phyloP scores from a whole-genome alignment of 208 protist genomes.

The Acanthamoeba castellanii region DNA sequence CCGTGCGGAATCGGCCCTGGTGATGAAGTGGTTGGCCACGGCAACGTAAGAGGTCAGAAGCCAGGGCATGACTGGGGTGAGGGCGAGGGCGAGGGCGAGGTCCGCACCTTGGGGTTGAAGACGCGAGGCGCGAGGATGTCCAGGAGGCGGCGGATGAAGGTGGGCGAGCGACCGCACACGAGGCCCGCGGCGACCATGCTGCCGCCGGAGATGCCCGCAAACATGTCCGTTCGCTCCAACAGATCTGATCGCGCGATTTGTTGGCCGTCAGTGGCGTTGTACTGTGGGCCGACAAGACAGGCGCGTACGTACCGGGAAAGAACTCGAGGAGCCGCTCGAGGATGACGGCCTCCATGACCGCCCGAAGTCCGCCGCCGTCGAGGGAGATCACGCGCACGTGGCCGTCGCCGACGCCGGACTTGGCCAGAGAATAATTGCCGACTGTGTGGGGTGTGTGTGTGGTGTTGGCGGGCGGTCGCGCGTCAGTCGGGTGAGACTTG shows the following conservation, averaged over 20 bases:
- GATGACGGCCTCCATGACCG: constrained; percentile 71
- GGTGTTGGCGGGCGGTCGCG: not conserved
- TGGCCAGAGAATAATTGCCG: constrained; percentile 65
- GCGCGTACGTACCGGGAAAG: not conserved
- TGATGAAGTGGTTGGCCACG: too few species aligned
- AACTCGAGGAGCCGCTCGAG: constrained; percentile 47
- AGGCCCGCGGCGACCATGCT: constrained; percentile 61
- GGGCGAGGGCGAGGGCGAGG: not conserved
- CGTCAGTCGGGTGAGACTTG: not conserved
- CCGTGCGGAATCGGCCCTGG: constrained; percentile 41
- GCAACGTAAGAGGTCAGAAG: not conserved
- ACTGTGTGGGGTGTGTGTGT: not conserved
- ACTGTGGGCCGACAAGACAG: not conserved
- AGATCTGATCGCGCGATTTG: not conserved
- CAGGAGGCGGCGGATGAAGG: constrained; percentile 42
- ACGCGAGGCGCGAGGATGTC: constrained; percentile 43
- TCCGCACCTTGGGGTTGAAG: constrained; percentile 25
- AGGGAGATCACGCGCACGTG: constrained; percentile 53
- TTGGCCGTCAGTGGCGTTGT: not conserved
- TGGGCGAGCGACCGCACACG: constrained; percentile 53
- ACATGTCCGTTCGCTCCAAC: constrained; percentile 57
- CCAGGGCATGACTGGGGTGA: not conserved
- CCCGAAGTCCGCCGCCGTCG: constrained; percentile 52
- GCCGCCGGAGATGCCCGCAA: constrained; percentile 59
- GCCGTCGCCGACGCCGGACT: constrained; percentile 53